Evolutionary conservation across 2,329 filamentous ascomycete species (phyloP).

Genomic region (Penicillium crustosum): DNA sequence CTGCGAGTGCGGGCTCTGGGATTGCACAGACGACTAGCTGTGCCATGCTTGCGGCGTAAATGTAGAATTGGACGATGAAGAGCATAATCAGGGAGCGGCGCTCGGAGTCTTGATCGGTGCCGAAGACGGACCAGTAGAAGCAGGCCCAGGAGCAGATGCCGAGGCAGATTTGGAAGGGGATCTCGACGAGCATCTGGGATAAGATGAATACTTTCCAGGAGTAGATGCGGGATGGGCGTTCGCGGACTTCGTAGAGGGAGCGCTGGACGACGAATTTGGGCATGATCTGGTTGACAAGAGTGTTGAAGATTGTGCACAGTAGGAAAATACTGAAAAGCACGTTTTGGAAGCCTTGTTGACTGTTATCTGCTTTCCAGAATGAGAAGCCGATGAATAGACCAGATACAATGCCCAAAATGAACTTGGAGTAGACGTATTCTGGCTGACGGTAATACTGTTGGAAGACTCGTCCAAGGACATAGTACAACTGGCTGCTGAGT

Average conservation of each 20-base stretch:
- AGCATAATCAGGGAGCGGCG: slow-evolving; percentile 19
- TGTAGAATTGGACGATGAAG: slow-evolving; percentile 24
- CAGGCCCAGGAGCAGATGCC: slow-evolving; percentile 23
- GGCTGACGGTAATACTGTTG: slow-evolving; percentile 86
- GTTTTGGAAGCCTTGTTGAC: slow-evolving; percentile 75
- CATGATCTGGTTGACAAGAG: slow-evolving; percentile 59
- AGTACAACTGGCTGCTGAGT: slow-evolving; percentile 62
- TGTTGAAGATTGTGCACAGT: slow-evolving; percentile 56
- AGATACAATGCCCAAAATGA: slow-evolving; percentile 59
- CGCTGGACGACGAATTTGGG: slow-evolving; percentile 79
- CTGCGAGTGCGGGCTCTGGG: slow-evolving; percentile 15
- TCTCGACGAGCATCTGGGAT: slow-evolving; percentile 77
- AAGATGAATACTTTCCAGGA: slow-evolving; percentile 82
- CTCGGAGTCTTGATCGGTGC: slow-evolving; percentile 13
- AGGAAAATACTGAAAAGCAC: slow-evolving; percentile 84
- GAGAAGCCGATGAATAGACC: slow-evolving; percentile 77
- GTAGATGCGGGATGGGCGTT: slow-evolving; percentile 78
- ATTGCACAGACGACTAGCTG: slow-evolving; percentile 15
- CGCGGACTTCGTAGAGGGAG: slow-evolving; percentile 76
- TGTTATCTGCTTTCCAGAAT: slow-evolving; percentile 69
- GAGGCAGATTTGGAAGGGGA: slow-evolving; percentile 69
- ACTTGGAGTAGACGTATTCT: slow-evolving; percentile 79
- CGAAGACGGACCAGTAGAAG: slow-evolving; percentile 26
- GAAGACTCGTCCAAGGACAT: slow-evolving; percentile 71
- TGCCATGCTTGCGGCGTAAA: slow-evolving; percentile 21